A percentile compares a stretch with the other conserved stretches of the same genome.
phyloP scores from a whole-genome alignment of 495 filamentous ascomycete species.

The Xylaria scruposa region DNA sequence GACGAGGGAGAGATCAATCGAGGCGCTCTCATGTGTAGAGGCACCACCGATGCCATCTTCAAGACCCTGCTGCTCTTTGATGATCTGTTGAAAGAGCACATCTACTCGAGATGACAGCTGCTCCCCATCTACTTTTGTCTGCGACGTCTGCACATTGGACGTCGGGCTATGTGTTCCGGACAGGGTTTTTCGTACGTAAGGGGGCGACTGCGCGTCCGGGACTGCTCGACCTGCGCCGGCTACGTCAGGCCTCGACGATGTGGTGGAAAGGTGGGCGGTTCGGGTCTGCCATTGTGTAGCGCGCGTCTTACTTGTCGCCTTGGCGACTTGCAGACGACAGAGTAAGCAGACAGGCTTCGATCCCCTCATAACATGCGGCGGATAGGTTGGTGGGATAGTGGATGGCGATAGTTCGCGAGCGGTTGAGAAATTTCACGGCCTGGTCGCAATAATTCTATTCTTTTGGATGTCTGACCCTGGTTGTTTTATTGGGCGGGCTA shows the following conservation, averaged over 20 bases:
- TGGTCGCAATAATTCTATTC: background rate
- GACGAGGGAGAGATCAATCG: constrained; percentile 27
- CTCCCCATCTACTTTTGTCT: background rate
- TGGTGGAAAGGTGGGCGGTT: constrained; percentile 27
- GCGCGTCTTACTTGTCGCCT: constrained; percentile 40
- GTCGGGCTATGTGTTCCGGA: background rate
- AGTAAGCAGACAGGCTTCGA: constrained; percentile 35
- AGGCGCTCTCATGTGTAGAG: background rate
- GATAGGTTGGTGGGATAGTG: background rate
- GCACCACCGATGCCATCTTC: constrained; percentile 9
- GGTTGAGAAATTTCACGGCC: background rate
- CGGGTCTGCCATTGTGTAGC: constrained; percentile 52
- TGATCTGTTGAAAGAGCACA: constrained; percentile 37
- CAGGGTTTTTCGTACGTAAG: background rate
- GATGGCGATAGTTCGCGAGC: background rate
- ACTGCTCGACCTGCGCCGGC: background rate
- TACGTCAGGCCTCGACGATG: constrained; percentile 21
- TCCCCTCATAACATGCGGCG: constrained; percentile 32
- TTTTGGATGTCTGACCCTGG: background rate
- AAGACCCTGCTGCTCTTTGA: constrained; percentile 28
- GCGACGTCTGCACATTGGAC: background rate
- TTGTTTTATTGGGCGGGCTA: background rate
- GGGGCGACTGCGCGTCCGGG: background rate
- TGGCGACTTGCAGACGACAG: constrained; percentile 36
- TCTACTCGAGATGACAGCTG: constrained; percentile 28